Base-by-base conservation (phyloP, 768 basidiomycete species). In the Boletus pseudopeckii region DNA sequence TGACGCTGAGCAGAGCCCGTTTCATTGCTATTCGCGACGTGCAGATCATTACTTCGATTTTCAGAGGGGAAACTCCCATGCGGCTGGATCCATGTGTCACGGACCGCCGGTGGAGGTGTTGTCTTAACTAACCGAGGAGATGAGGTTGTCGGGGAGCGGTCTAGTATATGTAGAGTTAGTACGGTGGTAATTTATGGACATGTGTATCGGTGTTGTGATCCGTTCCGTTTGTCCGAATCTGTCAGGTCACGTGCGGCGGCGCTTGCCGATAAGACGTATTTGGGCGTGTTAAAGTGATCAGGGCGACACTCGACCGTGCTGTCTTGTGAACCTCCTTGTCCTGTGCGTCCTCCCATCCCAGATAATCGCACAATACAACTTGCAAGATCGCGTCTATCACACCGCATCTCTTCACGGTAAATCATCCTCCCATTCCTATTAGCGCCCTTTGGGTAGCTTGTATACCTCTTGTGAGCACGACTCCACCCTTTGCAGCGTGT, bases 281-380 rank as follows among this genome's bases (percentile, higher is more conserved):
- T 66, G 59, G 55, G 59, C 61, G 53, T 59, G 66, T 68, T 66
- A 68, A 67, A 68, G 66, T 65, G 66, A 68, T 67, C 66, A 64
- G 48, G 56, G 52, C 55, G 53, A 59, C 56, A 39, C 40, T 59
- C 56, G 48, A 49, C 59, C 8, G 45, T 6, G 28, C 56, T 55
- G 55, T 50, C 56, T 56, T 54, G 54, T 32, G 48, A 54, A 47
- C 62, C 43, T 45, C 53, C 40, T 61, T 41, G 60, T 56, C 49
- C 26, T 63, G 54, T 26, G 5, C 45, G 45, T 43, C 40, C 46
- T 53, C 33, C 43, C 62, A 68, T 64, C 48, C 55, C 45, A 36
- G 54, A 53, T 51, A 36, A 68, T 65, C 65, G 55, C 39, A 51
- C 60, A 47, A 9, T 48, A 32, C 50, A n/a, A 30, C 47, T 20